Evolutionary conservation across 2,329 filamentous ascomycete genomes (phyloP).

Genomic region (Fusarium albidum): DNA sequence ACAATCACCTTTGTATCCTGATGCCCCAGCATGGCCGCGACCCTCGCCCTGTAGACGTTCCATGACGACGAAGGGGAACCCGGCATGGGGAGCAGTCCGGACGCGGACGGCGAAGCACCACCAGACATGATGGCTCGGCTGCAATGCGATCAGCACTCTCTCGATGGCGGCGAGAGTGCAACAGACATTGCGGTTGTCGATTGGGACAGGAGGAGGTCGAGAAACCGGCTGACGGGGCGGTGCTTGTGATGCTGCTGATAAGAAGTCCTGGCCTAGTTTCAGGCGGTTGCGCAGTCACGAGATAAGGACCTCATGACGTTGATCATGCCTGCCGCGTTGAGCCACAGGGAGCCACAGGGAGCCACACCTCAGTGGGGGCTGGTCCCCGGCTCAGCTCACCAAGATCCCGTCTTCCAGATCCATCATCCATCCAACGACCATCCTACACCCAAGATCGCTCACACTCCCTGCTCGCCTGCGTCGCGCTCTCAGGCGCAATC

Average conservation of each 20-base stretch:
- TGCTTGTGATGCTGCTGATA: constrained; percentile 18
- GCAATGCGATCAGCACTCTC: neutral
- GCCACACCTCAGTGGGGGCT: constrained; percentile 15
- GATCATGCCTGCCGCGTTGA: constrained; percentile 25
- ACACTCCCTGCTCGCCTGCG: constrained; percentile 44
- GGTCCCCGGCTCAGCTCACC: constrained; percentile 7
- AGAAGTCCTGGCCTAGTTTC: constrained; percentile 10
- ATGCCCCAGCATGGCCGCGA: constrained; percentile 70
- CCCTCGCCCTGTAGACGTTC: constrained; percentile 74
- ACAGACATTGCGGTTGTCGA: constrained; percentile 16
- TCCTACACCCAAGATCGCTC: constrained; percentile 21
- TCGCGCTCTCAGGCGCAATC: constrained; percentile 51
- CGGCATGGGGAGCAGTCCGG: constrained; percentile 63
- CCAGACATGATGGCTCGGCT: constrained; percentile 43
- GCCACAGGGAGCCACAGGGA: constrained; percentile 11
- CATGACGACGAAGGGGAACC: constrained; percentile 72
- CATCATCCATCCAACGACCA: too few relatives aligned
- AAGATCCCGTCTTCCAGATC: neutral
- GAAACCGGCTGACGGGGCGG: neutral
- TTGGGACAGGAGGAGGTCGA: neutral
- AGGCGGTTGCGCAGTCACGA: constrained; percentile 23
- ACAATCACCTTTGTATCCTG: constrained; percentile 75
- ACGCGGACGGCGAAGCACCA: constrained; percentile 51
- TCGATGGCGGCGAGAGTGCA: neutral
- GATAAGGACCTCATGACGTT: constrained; percentile 35